These are phyloP conservation scores for Artemisia argyi DNA, from an alignment of 129 eudicot species.

Conservation along the genomic window DNA sequence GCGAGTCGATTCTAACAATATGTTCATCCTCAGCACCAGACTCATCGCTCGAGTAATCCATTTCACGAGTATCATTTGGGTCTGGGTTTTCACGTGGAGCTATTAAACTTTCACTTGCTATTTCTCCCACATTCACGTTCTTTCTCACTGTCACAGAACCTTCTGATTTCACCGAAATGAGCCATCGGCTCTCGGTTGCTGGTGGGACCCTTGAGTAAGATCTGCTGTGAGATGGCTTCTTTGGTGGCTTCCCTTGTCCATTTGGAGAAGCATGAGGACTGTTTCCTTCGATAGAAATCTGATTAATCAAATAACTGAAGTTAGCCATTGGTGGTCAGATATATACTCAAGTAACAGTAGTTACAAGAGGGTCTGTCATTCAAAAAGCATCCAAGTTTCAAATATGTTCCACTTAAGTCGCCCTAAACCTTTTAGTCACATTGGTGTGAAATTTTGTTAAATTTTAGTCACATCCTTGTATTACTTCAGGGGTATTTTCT, in stretches of 20 bases:
- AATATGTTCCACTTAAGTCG: no score
- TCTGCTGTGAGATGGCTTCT: slow-evolving; percentile 46
- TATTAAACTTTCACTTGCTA: not conserved
- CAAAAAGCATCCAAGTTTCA: not conserved
- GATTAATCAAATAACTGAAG: slow-evolving; percentile 12
- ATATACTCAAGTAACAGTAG: not conserved
- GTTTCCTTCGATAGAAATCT: slow-evolving; percentile 40
- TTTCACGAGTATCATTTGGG: slow-evolving; percentile 21
- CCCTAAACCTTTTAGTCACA: no score
- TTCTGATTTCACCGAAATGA: slow-evolving; percentile 70
- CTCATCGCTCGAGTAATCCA: slow-evolving; percentile 75
- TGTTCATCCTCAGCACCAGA: slow-evolving; percentile 86
- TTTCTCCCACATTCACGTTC: slow-evolving; percentile 25
- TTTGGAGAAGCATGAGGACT: slow-evolving; percentile 27
- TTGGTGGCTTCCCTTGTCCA: slow-evolving; percentile 28
- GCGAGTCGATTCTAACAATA: slow-evolving; percentile 78
- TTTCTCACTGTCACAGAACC: slow-evolving; percentile 60
- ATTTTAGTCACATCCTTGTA: no score
- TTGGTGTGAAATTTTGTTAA: no score
- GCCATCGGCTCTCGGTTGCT: slow-evolving; percentile 32
- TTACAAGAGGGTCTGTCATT: not conserved
- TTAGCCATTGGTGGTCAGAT: not conserved
- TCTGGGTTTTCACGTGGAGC: slow-evolving; percentile 17
- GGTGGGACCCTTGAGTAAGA: slow-evolving; percentile 59
- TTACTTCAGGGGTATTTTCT: no score